Conservation (phyloP, 2,329 filamentous ascomycete genomes). For the Bisporella sp. region DNA sequence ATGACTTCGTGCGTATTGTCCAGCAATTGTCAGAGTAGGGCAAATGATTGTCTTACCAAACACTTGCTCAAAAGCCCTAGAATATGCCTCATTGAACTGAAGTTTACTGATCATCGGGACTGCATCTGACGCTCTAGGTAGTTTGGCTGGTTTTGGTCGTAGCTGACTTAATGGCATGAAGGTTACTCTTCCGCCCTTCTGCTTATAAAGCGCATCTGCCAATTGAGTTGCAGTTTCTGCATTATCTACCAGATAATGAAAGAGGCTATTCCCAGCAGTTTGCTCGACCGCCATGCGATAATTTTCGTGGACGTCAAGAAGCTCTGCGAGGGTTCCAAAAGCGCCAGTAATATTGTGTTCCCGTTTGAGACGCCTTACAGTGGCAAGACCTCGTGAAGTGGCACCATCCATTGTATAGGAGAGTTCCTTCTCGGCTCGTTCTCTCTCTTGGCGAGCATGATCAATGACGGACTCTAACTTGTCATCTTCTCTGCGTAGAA, state of each 20-base stretch:
- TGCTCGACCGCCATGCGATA: slow-evolving; percentile 90
- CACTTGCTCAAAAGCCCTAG: slow-evolving; percentile 85
- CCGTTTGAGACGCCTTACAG: slow-evolving; percentile 74
- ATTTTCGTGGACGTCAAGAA: slow-evolving; percentile 78
- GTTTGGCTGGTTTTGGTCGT: slow-evolving; percentile 60
- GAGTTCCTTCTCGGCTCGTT: slow-evolving; percentile 69
- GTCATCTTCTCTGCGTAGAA: slow-evolving; percentile 82
- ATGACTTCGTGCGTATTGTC: slow-evolving; percentile 88
- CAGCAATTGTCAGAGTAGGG: slow-evolving; percentile 78
- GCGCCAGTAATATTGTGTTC: slow-evolving; percentile 77
- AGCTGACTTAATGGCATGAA: slow-evolving; percentile 90
- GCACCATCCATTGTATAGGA: slow-evolving; percentile 84
- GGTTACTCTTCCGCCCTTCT: slow-evolving; percentile 79
- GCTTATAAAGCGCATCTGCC: slow-evolving; percentile 70
- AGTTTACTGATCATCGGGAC: slow-evolving; percentile 83
- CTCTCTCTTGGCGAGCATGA: slow-evolving; percentile 69
- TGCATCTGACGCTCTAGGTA: slow-evolving; percentile 81
- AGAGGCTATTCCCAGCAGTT: slow-evolving; percentile 84
- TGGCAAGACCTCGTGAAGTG: slow-evolving; percentile 80
- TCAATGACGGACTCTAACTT: slow-evolving; percentile 72
- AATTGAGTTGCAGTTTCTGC: slow-evolving; percentile 80
- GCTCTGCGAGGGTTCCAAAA: slow-evolving; percentile 86
- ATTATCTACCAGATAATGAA: slow-evolving; percentile 93
- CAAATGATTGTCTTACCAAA: slow-evolving; percentile 96
- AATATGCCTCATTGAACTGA: slow-evolving; percentile 67